phyloP scores from a whole-genome alignment of 2,329 filamentous ascomycete genomes.

The Colletotrichum phormii region DNA sequence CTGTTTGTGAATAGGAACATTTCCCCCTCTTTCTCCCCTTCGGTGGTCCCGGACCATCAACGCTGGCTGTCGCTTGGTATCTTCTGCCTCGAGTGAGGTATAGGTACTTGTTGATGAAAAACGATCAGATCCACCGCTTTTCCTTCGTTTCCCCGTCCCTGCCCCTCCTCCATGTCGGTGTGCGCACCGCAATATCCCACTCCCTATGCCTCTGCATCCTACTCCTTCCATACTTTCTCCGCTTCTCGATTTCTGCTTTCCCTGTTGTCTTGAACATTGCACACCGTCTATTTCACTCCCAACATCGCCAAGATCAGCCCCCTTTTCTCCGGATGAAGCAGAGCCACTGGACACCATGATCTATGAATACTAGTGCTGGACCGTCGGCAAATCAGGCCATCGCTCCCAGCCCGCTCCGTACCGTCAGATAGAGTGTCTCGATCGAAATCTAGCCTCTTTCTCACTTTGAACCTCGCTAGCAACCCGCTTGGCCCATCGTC shows the following conservation, averaged over 20 bases:
- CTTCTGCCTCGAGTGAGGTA: constrained; percentile 16
- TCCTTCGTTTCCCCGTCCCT: constrained; percentile 2
- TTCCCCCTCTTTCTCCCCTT: constrained; percentile 4
- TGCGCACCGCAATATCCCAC: constrained; percentile 5
- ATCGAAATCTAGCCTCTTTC: constrained; percentile 1
- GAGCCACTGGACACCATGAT: neutral
- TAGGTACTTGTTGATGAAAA: constrained; percentile 16
- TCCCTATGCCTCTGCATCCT: neutral
- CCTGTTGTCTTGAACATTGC: neutral
- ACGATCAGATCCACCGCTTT: constrained; percentile 9
- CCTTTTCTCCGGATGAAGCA: neutral
- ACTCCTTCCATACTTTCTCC: neutral
- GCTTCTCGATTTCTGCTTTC: neutral
- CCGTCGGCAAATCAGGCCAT: constrained; percentile 13
- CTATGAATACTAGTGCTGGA: constrained; percentile 2
- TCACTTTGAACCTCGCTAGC: neutral
- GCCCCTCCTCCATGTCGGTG: constrained; percentile 1
- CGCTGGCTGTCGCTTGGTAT: constrained; percentile 11
- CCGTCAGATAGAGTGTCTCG: constrained; percentile 6
- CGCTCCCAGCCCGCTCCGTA: constrained; percentile 8
- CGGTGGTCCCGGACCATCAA: constrained; percentile 16
- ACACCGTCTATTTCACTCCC: constrained; percentile 8
- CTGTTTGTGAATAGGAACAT: constrained; percentile 23
- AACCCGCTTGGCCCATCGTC: neutral
- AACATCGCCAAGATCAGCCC: constrained; percentile 2